These are phyloP conservation scores for Fusarium transvaalense DNA, from an alignment of 2,329 filamentous ascomycete species.

Conservation along the genomic window DNA sequence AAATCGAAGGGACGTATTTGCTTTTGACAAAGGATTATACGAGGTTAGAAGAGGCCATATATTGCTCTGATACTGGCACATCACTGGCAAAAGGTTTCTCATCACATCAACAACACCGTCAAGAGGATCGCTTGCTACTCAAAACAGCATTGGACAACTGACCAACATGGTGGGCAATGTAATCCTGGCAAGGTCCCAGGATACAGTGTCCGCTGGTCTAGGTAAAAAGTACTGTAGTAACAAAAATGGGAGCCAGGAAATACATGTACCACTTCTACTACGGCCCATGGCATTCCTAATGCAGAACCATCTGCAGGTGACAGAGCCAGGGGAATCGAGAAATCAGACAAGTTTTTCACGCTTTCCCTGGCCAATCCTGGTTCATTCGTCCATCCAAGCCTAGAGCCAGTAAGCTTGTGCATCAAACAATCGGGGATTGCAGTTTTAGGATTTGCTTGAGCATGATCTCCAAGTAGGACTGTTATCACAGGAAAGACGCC, in stretches of 20 bases:
- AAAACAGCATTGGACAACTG: constrained; percentile 1
- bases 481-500: constrained; percentile 10
- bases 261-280: constrained; percentile 18
- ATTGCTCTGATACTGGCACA: constrained; percentile 59
- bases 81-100: neutral
- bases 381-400: constrained; percentile 15
- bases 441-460: constrained; percentile 26
- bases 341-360: constrained; percentile 29
- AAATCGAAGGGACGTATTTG: neutral
- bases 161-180: constrained; percentile 39
- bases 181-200: constrained; percentile 37
- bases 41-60: neutral
- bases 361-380: constrained; percentile 4
- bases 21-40: neutral
- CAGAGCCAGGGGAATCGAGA: constrained; percentile 15
- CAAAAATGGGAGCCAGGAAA: neutral
- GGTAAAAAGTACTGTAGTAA: constrained; percentile 24
- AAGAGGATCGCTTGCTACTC: neutral
- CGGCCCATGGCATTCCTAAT: constrained; percentile 47
- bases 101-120: neutral
- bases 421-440: constrained; percentile 34
- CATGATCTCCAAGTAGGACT: constrained; percentile 10
- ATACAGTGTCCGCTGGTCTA: constrained; percentile 21
- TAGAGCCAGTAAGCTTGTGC: constrained; percentile 24
- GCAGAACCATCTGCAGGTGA: constrained; percentile 45